Evolutionary conservation across 2,329 filamentous ascomycete species (phyloP), one percentile per base, ranked within the genome.

Genomic region (Harringtonia lauricola): DNA sequence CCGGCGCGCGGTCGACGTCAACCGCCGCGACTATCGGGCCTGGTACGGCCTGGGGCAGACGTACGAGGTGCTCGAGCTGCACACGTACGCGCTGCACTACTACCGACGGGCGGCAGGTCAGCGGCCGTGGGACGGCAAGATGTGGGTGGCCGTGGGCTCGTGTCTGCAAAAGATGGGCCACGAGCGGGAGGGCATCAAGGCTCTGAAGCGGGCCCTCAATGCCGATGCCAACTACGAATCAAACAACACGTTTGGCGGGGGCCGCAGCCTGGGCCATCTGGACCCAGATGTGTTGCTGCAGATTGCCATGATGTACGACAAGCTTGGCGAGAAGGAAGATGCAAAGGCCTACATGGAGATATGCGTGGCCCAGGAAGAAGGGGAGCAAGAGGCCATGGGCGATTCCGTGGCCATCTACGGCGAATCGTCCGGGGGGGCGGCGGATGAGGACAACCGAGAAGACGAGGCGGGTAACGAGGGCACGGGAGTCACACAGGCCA

Each of bases 41-140:
- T 98, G 92, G 92, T 96, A 98, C 58, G 92, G 92, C 29, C 71
- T 98, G 0, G 92, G 92, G 1, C 90, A 96, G 60, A 94, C 92
- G 2, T 98, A 98, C 57, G 92, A 98, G 61, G 85, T 98, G 53
- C 75, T 98, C 9, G 92, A 98, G 63, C 95, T 95, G 87, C 86
- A 95, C 58, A 88, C 89, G 36, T 98, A 98, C 60, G 89, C 90
- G 1, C 67, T 98, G 1, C 96, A 92, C 75, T 98, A 98, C 64
- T 95, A 95, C 67, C 94, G 96, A 58, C 87, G 92, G 45, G 92
- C 92, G 0, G 90, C 90, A 1, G 86, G 88, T 0, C 70, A 98
- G 2, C 79, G 89, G n/a, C 88, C 90, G 0, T 95, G 90, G 72
- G 92, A 98, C 54, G 86, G 89, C 0, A 96, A 96, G 63, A 94